phyloP scores from a whole-genome alignment of 192 early-diverging fungal genomes.

The Radiomyces spectabilis region DNA sequence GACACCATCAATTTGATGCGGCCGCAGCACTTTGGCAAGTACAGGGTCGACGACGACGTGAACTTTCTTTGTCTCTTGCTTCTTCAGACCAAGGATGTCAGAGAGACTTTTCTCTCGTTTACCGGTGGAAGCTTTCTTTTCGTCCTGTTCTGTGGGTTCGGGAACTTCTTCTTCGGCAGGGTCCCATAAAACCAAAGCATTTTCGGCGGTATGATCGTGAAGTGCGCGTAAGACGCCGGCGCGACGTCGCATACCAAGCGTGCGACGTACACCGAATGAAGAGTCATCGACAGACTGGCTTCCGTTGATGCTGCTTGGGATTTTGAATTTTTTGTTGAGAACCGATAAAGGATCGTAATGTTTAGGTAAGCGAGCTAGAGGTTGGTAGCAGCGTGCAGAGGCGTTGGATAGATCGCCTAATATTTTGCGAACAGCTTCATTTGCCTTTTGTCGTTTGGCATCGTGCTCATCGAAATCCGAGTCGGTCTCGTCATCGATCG shows the following conservation, averaged over 20 bases:
- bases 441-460: background rate
- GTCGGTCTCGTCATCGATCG: too few relatives aligned
- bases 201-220: conserved; percentile 77
- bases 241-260: conserved; percentile 58
- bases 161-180: conserved; percentile 43
- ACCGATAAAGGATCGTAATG: background rate
- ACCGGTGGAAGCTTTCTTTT: background rate
- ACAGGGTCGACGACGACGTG: conserved; percentile 85
- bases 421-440: background rate
- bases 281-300: too few relatives aligned
- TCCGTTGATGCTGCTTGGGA: background rate
- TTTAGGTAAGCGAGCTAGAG: background rate
- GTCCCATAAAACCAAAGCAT: conserved; percentile 80
- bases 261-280: conserved; percentile 1
- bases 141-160: background rate
- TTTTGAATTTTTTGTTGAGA: background rate
- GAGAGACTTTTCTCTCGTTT: conserved; percentile 46
- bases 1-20: conserved; percentile 97
- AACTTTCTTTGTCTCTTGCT: conserved; percentile 40
- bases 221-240: conserved; percentile 48
- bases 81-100: conserved; percentile 44
- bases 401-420: background rate
- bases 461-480: background rate
- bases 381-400: background rate
- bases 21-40: conserved; percentile 76